phyloP scores from a whole-genome alignment of 2,329 filamentous ascomycete genomes.

The Biscogniauxia sp. region DNA sequence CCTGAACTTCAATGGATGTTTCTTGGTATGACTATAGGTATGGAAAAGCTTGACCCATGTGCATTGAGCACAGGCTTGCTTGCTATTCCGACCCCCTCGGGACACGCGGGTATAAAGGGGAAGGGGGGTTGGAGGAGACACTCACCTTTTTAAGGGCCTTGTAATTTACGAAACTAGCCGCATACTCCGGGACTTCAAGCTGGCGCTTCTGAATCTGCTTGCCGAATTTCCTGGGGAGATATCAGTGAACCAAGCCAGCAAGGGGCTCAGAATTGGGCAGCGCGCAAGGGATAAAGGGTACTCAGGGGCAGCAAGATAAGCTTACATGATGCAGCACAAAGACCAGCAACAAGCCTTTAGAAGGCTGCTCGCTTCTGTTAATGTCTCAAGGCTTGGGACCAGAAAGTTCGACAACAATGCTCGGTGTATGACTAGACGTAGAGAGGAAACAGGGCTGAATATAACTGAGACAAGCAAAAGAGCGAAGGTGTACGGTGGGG shows the following conservation, averaged over 20 bases:
- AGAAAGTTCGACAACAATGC: constrained; percentile 7
- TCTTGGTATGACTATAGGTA: constrained; percentile 10
- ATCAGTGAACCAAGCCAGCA: constrained; percentile 17
- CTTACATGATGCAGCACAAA: constrained; percentile 36
- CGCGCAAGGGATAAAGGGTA: neutral
- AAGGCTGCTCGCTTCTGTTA: constrained; percentile 23
- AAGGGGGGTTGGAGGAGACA: constrained; percentile 7
- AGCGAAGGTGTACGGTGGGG: constrained; percentile 16
- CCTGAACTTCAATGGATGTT: constrained; percentile 8
- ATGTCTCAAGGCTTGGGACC: constrained; percentile 6
- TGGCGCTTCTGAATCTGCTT: constrained; percentile 99
- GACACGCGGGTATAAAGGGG: neutral
- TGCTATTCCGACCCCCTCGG: neutral
- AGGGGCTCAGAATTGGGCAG: neutral
- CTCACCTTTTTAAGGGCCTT: constrained; percentile 96
- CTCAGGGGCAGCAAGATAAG: constrained; percentile 5
- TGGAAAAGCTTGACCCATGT: constrained; percentile 3
- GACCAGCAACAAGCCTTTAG: constrained; percentile 23
- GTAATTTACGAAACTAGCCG: constrained; percentile 98
- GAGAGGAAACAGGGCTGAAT: constrained; percentile 13
- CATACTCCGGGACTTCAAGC: constrained; percentile 98
- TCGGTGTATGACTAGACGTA: constrained; percentile 18
- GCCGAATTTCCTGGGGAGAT: constrained; percentile 84
- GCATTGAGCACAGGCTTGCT: neutral
- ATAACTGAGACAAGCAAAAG: constrained; percentile 4